Evolutionary conservation across 805 yeast genomes (phyloP).

Genomic region (Ogataea dorogensis): DNA sequence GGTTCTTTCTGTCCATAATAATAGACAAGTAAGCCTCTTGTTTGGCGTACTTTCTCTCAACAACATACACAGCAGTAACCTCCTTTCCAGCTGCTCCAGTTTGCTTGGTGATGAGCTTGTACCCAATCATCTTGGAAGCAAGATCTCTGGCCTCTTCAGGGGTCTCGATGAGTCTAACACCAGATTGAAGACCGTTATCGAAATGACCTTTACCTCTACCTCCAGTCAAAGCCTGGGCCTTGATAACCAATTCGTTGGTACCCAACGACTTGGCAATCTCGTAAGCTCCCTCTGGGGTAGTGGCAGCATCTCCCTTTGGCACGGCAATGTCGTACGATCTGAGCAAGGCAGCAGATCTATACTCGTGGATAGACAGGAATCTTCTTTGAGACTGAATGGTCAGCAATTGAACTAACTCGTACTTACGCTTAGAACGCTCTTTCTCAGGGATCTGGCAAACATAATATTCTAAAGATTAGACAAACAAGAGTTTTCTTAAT

Average conservation of each 20-base stretch:
- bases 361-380: constrained; percentile 89
- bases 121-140: constrained; percentile 86
- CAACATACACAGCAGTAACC: constrained; percentile 94
- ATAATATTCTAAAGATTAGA: constrained; percentile 10
- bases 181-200: constrained; percentile 93
- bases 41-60: constrained; percentile 88
- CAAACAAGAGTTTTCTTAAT: constrained; percentile 9
- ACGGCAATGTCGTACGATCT: constrained; percentile 82
- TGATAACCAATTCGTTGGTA: constrained; percentile 83
- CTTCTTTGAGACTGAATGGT: constrained; percentile 42
- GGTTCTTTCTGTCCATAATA: constrained; percentile 88
- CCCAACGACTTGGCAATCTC: constrained; percentile 74
- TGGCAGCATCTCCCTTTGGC: constrained; percentile 89
- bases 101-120: constrained; percentile 95
- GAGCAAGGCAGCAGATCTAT: constrained; percentile 87
- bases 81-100: constrained; percentile 97
- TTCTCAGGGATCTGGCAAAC: constrained; percentile 26
- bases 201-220: constrained; percentile 99
- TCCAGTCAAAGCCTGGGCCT: constrained; percentile 99
- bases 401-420: constrained; percentile 2
- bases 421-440: constrained; percentile 23
- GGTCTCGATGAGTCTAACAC: constrained; percentile 85
- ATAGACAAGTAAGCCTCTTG: constrained; percentile 96
- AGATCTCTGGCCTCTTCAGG: constrained; percentile 84
- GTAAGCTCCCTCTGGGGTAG: constrained; percentile 85